Conservation (phyloP, 2,329 filamentous ascomycete genomes). For the Colletotrichum sp. region DNA sequence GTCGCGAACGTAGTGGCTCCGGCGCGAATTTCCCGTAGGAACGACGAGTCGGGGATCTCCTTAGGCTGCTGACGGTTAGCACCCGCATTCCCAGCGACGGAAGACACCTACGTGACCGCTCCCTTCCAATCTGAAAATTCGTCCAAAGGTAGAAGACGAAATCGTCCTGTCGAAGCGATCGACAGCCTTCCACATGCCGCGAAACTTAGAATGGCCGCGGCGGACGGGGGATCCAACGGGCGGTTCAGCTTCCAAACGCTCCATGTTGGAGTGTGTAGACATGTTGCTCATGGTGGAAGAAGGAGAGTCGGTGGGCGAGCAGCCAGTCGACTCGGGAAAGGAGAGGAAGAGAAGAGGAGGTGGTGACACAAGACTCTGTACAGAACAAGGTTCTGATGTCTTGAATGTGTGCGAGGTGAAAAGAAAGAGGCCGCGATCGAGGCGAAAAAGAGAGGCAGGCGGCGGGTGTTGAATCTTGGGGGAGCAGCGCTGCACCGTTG, state of each 20-base stretch:
- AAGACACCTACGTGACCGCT: conserved; percentile 67
- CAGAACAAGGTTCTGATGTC: conserved; percentile 22
- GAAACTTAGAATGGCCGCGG: conserved; percentile 30
- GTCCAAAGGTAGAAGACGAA: conserved; percentile 55
- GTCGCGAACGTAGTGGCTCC: conserved; percentile 81
- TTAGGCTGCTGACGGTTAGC: conserved; percentile 54
- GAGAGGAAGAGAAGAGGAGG: conserved; percentile 1
- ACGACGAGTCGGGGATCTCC: conserved; percentile 71
- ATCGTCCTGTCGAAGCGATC: conserved; percentile 40
- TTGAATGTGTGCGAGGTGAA: conserved; percentile 9
- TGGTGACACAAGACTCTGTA: conserved; percentile 7
- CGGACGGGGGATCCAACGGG: conserved; percentile 3
- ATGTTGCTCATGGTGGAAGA: conserved; percentile 17
- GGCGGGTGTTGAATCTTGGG: background rate
- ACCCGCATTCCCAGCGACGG: background rate
- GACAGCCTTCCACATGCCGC: conserved; percentile 38
- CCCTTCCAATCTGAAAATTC: conserved; percentile 69
- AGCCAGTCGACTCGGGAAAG: background rate
- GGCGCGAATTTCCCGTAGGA: conserved; percentile 79
- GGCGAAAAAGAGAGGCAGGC: background rate
- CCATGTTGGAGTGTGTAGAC: conserved; percentile 21
- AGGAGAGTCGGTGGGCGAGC: conserved; percentile 7
- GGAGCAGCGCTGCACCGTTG: background rate
- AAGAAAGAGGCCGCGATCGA: background rate
- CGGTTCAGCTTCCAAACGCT: conserved; percentile 12